Percentiles rank a stretch among this genome's conserved stretches.
phyloP scores from a whole-genome alignment of 352 stramenopile species.

The Aphanomyces euteiches region DNA sequence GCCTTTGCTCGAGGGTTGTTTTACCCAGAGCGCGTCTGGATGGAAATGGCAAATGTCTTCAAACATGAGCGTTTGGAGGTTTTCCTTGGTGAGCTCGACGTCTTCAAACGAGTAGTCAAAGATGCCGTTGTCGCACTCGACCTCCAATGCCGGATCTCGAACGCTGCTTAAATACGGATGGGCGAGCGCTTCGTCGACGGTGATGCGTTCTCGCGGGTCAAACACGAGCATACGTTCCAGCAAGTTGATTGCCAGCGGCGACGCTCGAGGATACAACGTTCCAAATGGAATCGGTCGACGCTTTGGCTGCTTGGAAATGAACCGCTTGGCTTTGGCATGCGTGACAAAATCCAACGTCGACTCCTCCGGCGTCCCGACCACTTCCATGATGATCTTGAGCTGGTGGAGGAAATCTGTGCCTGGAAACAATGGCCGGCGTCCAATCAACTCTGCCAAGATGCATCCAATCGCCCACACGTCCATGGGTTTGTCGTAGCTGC shows the following conservation, averaged over 20 bases:
- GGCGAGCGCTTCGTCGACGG: slow-evolving; percentile 63
- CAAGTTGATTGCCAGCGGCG: slow-evolving; percentile 55
- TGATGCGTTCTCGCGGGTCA: slow-evolving; percentile 74
- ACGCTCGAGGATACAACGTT: slow-evolving; percentile 49
- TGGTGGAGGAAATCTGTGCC: slow-evolving; percentile 93
- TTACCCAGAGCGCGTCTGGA: slow-evolving; percentile 29
- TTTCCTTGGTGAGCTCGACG: slow-evolving; percentile 61
- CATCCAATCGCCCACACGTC: slow-evolving; percentile 97
- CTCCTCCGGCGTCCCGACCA: slow-evolving; percentile 93
- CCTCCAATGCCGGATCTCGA: slow-evolving; percentile 34
- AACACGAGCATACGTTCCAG: slow-evolving; percentile 86
- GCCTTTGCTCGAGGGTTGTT: neutral
- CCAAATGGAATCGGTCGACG: slow-evolving; percentile 43
- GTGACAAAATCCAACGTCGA: slow-evolving; percentile 97
- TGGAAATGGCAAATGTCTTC: slow-evolving; percentile 81
- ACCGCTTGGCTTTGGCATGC: slow-evolving; percentile 76
- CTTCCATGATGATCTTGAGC: slow-evolving; percentile 96
- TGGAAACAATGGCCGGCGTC: slow-evolving; percentile 96
- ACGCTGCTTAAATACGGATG: slow-evolving; percentile 72
- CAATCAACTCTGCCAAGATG: slow-evolving; percentile 99
- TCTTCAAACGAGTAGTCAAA: slow-evolving; percentile 40
- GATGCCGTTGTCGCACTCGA: neutral
- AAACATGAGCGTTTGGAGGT: slow-evolving; percentile 72
- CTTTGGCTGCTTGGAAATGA: slow-evolving; percentile 77
- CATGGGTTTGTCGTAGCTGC: slow-evolving; percentile 78